phyloP scores from a whole-genome alignment of 805 yeast species.

The Crinitomyces ghanaensis region DNA sequence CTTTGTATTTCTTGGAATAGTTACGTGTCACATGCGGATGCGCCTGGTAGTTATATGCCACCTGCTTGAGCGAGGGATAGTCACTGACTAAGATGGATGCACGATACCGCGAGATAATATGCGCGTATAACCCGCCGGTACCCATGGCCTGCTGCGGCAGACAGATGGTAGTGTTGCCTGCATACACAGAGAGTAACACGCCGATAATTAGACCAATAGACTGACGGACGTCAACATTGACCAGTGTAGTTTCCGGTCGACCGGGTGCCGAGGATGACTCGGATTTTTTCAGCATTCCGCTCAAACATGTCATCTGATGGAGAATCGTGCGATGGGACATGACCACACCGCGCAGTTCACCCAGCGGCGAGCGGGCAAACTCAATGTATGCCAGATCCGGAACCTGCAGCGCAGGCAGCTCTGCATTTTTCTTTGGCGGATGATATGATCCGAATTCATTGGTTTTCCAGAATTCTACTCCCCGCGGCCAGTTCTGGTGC shows the following conservation, averaged over 20 bases:
- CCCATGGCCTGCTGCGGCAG: slow-evolving; percentile 64
- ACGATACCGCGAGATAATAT: slow-evolving; percentile 55
- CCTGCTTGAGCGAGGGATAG: slow-evolving; percentile 78
- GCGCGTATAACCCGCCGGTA: slow-evolving; percentile 78
- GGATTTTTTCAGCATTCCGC: slow-evolving; percentile 43
- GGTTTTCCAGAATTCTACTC: slow-evolving; percentile 68
- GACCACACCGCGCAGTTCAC: slow-evolving; percentile 88
- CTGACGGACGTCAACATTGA: slow-evolving; percentile 57
- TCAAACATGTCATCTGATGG: slow-evolving; percentile 75
- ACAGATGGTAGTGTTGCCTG: slow-evolving; percentile 77
- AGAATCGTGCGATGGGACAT: slow-evolving; percentile 78
- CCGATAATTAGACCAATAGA: slow-evolving; percentile 84
- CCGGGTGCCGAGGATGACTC: slow-evolving; percentile 39
- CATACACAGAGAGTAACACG: slow-evolving; percentile 63
- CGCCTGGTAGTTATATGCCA: slow-evolving; percentile 84
- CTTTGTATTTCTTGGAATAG: slow-evolving; percentile 59
- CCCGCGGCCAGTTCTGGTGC: slow-evolving; percentile 56
- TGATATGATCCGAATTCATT: slow-evolving; percentile 73
- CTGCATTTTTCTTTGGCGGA: slow-evolving; percentile 42
- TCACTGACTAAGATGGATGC: slow-evolving; percentile 75
- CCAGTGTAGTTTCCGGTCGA: slow-evolving; percentile 39
- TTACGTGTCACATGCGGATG: slow-evolving; percentile 78
- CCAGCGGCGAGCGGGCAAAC: slow-evolving; percentile 79
- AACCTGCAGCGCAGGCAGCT: slow-evolving; percentile 53
- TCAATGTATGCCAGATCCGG: slow-evolving; percentile 91